Evolutionary conservation across 2,329 filamentous ascomycete genomes (phyloP).

Genomic region (Penicillium sumatraense): DNA sequence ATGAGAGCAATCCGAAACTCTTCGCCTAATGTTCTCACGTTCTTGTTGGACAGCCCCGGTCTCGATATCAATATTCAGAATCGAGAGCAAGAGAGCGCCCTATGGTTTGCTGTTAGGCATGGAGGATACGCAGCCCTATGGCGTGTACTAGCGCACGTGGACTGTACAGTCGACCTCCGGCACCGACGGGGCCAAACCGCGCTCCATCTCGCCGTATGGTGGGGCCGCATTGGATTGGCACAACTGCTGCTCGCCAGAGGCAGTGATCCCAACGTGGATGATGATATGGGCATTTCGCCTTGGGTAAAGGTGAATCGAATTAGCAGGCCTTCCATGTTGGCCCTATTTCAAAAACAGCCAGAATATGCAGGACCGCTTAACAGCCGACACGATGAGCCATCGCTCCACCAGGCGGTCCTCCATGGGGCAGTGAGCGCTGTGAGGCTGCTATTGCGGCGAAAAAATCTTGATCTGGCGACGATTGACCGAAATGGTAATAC

Average conservation of each 20-base stretch:
- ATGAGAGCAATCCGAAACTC: constrained; percentile 4
- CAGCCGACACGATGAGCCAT: background rate
- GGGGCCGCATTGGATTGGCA: background rate
- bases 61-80: constrained; percentile 7
- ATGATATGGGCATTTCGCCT: constrained; percentile 2
- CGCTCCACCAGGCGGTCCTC: background rate
- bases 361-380: background rate
- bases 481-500: background rate
- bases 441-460: background rate
- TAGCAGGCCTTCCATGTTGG: background rate
- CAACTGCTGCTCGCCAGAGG: background rate
- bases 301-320: background rate
- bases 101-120: constrained; percentile 6
- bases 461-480: background rate
- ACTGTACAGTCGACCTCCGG: background rate
- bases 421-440: background rate
- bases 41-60: background rate
- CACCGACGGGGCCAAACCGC: background rate
- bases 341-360: background rate
- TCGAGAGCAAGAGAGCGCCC: constrained; percentile 1
- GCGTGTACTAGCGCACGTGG: background rate
- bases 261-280: background rate
- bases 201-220: background rate
- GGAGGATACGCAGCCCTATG: background rate
- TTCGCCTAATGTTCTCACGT: background rate